These are phyloP conservation scores for Candida michaelii DNA, from an alignment of 805 yeast species.

Conservation along the genomic window DNA sequence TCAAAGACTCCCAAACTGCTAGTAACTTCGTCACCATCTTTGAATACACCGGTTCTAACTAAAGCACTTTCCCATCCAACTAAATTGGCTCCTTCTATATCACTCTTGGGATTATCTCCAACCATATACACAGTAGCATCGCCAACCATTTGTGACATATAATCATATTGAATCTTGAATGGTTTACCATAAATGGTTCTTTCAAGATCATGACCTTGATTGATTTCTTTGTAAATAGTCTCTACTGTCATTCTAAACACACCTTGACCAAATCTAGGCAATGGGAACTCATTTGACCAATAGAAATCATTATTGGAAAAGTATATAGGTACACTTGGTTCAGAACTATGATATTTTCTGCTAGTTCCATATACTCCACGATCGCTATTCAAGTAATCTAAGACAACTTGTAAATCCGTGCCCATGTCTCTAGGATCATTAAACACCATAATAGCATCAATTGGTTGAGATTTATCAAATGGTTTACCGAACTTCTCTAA, in stretches of 20 bases:
- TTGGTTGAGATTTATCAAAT: conserved; percentile 28
- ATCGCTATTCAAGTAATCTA: conserved; percentile 66
- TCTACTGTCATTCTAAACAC: conserved; percentile 70
- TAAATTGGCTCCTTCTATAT: conserved; percentile 82
- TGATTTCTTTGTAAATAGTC: conserved; percentile 54
- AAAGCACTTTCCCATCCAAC: conserved; percentile 89
- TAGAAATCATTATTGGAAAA: conserved; percentile 82
- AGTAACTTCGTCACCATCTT: conserved; percentile 50
- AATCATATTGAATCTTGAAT: conserved; percentile 72
- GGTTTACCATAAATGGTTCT: conserved; percentile 81
- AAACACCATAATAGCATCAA: conserved; percentile 80
- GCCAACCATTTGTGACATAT: conserved; percentile 52
- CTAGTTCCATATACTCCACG: conserved; percentile 65
- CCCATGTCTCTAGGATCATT: conserved; percentile 90
- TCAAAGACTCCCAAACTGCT: conserved; percentile 43
- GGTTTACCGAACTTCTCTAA: conserved; percentile 17
- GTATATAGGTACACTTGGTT: conserved; percentile 67
- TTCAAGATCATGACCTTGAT: conserved; percentile 50
- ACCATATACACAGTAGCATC: conserved; percentile 77
- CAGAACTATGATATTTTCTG: conserved; percentile 27
- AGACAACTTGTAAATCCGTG: conserved; percentile 74
- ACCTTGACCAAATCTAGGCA: conserved; percentile 90
- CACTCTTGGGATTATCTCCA: conserved; percentile 95
- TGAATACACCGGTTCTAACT: conserved; percentile 85
- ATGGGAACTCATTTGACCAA: conserved; percentile 80